A percentile compares a stretch with the other conserved stretches of the same genome.
These are phyloP conservation scores for Capsella bursapastoris DNA, from an alignment of 345 rosid species.

Conservation along the genomic window DNA sequence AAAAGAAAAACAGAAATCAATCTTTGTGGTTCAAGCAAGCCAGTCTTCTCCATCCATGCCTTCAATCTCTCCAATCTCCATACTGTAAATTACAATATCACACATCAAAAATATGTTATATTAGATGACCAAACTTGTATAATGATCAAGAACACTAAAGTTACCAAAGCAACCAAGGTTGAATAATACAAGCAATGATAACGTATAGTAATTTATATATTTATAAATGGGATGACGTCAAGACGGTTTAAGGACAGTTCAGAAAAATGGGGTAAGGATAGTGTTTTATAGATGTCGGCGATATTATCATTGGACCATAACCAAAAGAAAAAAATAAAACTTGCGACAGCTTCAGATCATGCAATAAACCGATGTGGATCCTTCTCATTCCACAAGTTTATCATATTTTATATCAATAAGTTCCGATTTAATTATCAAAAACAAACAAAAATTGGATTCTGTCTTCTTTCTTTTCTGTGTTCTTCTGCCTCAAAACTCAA, in stretches of 20 bases:
- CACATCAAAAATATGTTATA: constrained; percentile 14
- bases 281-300: constrained; percentile 44
- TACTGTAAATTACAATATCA: constrained; percentile 52
- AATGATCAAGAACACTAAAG: neutral
- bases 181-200: constrained; percentile 28
- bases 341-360: constrained; percentile 40
- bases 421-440: constrained; percentile 7
- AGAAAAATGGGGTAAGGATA: constrained; percentile 36
- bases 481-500: constrained; percentile 26
- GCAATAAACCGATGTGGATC: constrained; percentile 45
- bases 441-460: neutral
- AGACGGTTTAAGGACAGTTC: constrained; percentile 44
- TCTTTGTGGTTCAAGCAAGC: constrained; percentile 76
- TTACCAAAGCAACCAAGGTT: neutral
- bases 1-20: constrained; percentile 57
- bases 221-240: constrained; percentile 30
- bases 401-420: constrained; percentile 21
- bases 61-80: constrained; percentile 96
- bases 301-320: constrained; percentile 43
- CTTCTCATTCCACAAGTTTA: constrained; percentile 39
- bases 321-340: too few species aligned
- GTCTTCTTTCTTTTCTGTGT: neutral
- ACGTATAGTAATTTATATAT: neutral
- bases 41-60: constrained; percentile 86
- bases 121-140: neutral